A percentile compares a stretch with the other conserved stretches of the same genome.
These are phyloP conservation scores for Pythium biforme DNA, from an alignment of 352 stramenopile species.

Conservation along the genomic window DNA sequence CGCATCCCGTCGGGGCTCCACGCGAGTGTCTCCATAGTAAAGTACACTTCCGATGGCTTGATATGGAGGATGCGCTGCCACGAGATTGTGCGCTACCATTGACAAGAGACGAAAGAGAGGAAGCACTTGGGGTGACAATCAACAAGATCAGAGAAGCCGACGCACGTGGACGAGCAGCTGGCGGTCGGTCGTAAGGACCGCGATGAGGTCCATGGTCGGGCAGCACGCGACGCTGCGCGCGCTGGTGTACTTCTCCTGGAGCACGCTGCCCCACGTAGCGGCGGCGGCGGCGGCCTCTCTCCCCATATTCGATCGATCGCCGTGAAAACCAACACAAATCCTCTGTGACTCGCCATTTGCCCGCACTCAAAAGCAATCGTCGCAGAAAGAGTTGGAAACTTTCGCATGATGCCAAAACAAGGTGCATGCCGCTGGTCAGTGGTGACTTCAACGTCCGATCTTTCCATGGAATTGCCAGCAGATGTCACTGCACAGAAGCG, in stretches of 20 bases:
- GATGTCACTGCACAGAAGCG: not conserved
- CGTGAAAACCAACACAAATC: too few species aligned
- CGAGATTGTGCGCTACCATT: constrained; percentile 70
- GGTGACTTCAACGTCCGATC: constrained; percentile 3
- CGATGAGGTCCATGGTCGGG: constrained; percentile 78
- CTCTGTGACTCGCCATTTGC: too few species aligned
- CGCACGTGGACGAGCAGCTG: constrained; percentile 74
- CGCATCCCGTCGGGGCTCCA: constrained; percentile 69
- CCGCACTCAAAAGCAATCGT: not conserved
- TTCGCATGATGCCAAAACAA: constrained; percentile 1
- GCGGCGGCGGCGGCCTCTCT: not conserved
- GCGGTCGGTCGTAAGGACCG: constrained; percentile 61
- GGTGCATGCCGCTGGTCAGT: not conserved
- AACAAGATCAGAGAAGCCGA: too few species aligned
- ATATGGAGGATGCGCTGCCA: constrained; percentile 78
- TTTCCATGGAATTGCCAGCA: constrained; percentile 3
- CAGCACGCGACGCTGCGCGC: constrained; percentile 54
- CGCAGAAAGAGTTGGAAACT: constrained; percentile 13
- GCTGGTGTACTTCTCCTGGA: constrained; percentile 71
- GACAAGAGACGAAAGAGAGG: too few species aligned
- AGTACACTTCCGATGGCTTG: constrained; percentile 54
- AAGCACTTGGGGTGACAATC: too few species aligned
- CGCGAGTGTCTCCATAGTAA: constrained; percentile 49
- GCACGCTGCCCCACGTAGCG: constrained; percentile 47
- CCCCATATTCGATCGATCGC: too few species aligned